A percentile compares a stretch with the other conserved stretches of the same genome.
phyloP scores from a whole-genome alignment of 2,329 filamentous ascomycete genomes.

The Alternaria alternata region DNA sequence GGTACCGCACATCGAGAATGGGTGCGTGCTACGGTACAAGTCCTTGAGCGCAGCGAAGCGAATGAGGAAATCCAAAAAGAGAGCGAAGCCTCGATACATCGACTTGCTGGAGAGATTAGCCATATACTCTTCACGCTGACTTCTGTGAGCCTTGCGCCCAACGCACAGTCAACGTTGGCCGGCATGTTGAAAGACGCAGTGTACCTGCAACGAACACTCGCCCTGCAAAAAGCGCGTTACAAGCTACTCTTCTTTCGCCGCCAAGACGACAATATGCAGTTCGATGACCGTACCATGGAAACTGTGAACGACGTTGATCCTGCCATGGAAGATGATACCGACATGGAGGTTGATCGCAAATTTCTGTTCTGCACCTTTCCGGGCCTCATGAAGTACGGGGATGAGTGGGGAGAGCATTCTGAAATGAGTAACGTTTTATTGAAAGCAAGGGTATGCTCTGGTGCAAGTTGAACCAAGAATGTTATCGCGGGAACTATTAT shows the following conservation, averaged over 20 bases:
- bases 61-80: constrained; percentile 19
- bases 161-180: constrained; percentile 28
- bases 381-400: constrained; percentile 40
- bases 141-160: constrained; percentile 22
- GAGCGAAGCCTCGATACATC: constrained; percentile 25
- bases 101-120: constrained; percentile 28
- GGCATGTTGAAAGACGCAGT: constrained; percentile 36
- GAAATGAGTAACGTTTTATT: constrained; percentile 40
- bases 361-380: constrained; percentile 47
- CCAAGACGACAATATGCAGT: constrained; percentile 8
- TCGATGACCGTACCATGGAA: constrained; percentile 43
- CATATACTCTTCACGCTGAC: constrained; percentile 37
- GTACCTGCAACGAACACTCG: constrained; percentile 37
- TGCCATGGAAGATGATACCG: constrained; percentile 33
- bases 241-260: constrained; percentile 34
- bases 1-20: constrained; percentile 37
- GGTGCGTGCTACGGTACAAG: constrained; percentile 41
- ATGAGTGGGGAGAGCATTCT: constrained; percentile 36
- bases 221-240: constrained; percentile 45
- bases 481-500: too few species aligned
- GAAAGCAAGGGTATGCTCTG: constrained; percentile 44
- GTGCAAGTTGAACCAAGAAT: constrained; percentile 13
- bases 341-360: constrained; percentile 19
- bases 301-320: constrained; percentile 38
- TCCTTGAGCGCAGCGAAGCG: constrained; percentile 29